These are phyloP conservation scores for Tarenaya hassleriana DNA, from an alignment of 345 rosid genomes.

Conservation along the genomic window DNA sequence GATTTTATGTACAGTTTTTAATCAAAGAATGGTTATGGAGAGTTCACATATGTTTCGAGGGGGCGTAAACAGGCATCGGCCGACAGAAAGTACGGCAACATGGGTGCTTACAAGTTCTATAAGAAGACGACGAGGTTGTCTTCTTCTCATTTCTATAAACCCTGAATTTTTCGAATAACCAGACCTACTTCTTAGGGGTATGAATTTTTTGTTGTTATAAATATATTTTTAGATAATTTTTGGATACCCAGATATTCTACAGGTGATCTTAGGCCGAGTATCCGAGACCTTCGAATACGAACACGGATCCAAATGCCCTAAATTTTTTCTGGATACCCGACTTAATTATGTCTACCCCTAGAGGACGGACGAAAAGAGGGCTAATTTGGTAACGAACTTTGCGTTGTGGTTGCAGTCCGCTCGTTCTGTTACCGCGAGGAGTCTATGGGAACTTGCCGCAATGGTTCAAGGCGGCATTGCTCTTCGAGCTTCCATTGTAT, in stretches of 20 bases:
- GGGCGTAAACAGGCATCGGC: constrained; percentile 63
- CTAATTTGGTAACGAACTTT: background rate
- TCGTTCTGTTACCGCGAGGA: constrained; percentile 57
- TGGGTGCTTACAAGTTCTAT: constrained; percentile 55
- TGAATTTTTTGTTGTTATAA: background rate
- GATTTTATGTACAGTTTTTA: background rate
- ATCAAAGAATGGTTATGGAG: background rate
- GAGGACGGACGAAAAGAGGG: too few species aligned
- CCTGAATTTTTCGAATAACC: background rate
- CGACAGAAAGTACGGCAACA: constrained; percentile 66
- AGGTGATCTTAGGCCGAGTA: too few species aligned
- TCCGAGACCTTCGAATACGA: too few species aligned
- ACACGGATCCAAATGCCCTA: too few species aligned
- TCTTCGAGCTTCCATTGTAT: constrained; percentile 79
- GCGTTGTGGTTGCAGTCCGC: constrained; percentile 55
- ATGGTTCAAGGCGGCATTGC: constrained; percentile 60
- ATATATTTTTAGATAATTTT: background rate
- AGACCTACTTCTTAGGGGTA: background rate
- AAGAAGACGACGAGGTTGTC: constrained; percentile 68
- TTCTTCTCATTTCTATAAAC: background rate
- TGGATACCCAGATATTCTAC: too few species aligned
- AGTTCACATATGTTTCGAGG: constrained; percentile 8
- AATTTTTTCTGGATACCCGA: too few species aligned
- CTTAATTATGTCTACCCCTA: too few species aligned
- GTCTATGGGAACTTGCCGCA: constrained; percentile 60